Evolutionary conservation across 2,329 filamentous ascomycete species (phyloP).

Genomic region (Pestalotiopsis sp.): DNA sequence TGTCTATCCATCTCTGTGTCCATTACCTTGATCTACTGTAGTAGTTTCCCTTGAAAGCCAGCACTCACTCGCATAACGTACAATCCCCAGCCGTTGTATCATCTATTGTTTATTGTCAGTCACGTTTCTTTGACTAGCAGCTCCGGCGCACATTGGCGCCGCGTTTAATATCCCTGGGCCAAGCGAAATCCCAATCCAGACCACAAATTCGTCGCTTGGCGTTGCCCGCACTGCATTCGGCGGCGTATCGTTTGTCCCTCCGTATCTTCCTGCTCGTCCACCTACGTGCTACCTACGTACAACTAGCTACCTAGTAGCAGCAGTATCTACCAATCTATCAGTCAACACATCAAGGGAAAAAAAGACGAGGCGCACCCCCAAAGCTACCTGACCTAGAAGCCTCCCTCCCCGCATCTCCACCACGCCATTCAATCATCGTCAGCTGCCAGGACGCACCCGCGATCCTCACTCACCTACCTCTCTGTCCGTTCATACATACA

Average conservation of each 20-base stretch:
- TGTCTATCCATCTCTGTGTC: too few relatives aligned
- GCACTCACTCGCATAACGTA: too few relatives aligned
- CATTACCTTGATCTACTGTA: too few relatives aligned
- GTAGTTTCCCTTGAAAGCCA: too few relatives aligned
- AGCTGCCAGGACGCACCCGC: neutral
- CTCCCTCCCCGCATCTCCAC: slow-evolving; percentile 15
- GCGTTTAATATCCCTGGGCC: slow-evolving; percentile 6
- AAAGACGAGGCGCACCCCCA: neutral
- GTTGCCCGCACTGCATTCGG: neutral
- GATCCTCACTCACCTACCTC: slow-evolving; percentile 7
- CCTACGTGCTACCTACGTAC: too few relatives aligned
- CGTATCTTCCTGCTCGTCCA: neutral
- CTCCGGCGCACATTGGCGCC: slow-evolving; percentile 10
- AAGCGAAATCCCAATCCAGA: slow-evolving; percentile 9
- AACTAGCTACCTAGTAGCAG: too few relatives aligned
- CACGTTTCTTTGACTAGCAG: slow-evolving; percentile 3
- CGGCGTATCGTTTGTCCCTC: slow-evolving; percentile 13
- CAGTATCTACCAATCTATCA: too few relatives aligned
- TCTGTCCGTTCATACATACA: neutral
- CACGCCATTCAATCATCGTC: slow-evolving; percentile 8
- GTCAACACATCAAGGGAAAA: neutral
- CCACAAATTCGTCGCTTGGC: neutral
- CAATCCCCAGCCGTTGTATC: neutral
- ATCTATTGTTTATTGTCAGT: neutral
- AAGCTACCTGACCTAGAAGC: neutral